Conservation (phyloP, 139 green algal species). For the Raphidocelis subcapitata region DNA sequence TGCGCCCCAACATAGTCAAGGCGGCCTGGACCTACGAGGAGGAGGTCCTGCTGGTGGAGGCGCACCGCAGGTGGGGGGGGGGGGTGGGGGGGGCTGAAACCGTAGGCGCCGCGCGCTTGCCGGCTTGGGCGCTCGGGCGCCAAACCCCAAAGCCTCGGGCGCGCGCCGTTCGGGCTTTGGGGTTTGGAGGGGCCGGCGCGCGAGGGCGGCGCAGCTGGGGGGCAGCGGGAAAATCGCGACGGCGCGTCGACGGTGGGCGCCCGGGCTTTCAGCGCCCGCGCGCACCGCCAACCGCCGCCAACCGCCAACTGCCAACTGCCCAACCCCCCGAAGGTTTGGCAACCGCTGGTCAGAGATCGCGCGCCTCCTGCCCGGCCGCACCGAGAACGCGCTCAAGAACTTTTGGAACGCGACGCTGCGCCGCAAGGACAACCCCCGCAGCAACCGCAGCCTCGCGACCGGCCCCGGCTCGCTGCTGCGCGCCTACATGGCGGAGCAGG, state of each 20-base stretch:
- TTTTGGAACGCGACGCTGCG: slow-evolving; percentile 81
- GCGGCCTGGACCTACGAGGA: slow-evolving; percentile 67
- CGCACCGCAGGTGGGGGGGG: slow-evolving; percentile 24
- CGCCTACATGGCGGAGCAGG: slow-evolving; percentile 42
- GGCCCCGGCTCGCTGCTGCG: not conserved
- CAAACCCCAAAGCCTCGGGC: not conserved
- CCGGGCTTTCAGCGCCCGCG: too few relatives aligned
- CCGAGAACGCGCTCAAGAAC: slow-evolving; percentile 82
- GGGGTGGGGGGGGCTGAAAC: not conserved
- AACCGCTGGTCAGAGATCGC: slow-evolving; percentile 53
- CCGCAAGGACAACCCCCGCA: slow-evolving; percentile 34
- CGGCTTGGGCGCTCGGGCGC: not conserved
- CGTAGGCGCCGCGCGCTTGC: not conserved
- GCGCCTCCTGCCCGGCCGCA: slow-evolving; percentile 34
- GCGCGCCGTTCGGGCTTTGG: not conserved
- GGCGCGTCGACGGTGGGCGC: too few relatives aligned
- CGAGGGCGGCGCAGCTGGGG: too few relatives aligned
- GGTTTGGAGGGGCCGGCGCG: not conserved
- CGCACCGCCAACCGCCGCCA: not conserved
- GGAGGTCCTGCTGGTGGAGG: slow-evolving; percentile 31
- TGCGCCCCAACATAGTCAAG: slow-evolving; percentile 72
- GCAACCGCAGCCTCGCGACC: not conserved
- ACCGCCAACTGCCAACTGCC: not conserved
- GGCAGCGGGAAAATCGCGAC: not conserved
- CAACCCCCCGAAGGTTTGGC: slow-evolving; percentile 15